Evolutionary conservation across 306 rosid species (phyloP).

Genomic region (Corylus americana): DNA sequence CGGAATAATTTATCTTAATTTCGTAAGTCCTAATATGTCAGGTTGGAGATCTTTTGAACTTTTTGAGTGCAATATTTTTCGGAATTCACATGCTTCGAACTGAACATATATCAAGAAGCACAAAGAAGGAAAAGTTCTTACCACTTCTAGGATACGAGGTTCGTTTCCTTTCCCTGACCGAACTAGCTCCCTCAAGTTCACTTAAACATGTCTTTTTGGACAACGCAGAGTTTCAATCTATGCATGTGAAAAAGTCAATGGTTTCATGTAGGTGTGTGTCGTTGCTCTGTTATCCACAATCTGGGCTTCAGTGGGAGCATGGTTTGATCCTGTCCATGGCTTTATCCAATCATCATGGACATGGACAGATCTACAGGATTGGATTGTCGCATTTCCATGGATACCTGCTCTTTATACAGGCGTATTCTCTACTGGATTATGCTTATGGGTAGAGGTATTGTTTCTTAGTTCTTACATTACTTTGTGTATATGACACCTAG

Average conservation of each 20-base stretch:
- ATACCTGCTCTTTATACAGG: constrained; percentile 77
- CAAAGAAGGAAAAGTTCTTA: constrained; percentile 56
- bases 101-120: constrained; percentile 65
- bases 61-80: constrained; percentile 67
- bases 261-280: constrained; percentile 50
- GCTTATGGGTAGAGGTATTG: constrained; percentile 80
- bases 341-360: constrained; percentile 51
- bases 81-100: constrained; percentile 83
- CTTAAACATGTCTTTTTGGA: constrained; percentile 2
- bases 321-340: constrained; percentile 33
- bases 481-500: not conserved
- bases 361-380: constrained; percentile 44
- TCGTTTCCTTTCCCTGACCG: constrained; percentile 16
- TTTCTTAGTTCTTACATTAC: not conserved
- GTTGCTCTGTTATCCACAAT: constrained; percentile 57
- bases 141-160: constrained; percentile 78
- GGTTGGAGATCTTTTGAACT: constrained; percentile 78
- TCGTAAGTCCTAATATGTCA: constrained; percentile 20
- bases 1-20: not conserved
- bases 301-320: constrained; percentile 60
- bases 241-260: constrained; percentile 15
- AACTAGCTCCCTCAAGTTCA: not conserved
- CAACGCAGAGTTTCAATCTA: constrained; percentile 7
- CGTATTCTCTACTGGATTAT: constrained; percentile 66
- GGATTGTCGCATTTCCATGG: constrained; percentile 73